These are phyloP conservation scores for Evernia prunastri DNA, from an alignment of 495 filamentous ascomycete species.

Conservation along the genomic window DNA sequence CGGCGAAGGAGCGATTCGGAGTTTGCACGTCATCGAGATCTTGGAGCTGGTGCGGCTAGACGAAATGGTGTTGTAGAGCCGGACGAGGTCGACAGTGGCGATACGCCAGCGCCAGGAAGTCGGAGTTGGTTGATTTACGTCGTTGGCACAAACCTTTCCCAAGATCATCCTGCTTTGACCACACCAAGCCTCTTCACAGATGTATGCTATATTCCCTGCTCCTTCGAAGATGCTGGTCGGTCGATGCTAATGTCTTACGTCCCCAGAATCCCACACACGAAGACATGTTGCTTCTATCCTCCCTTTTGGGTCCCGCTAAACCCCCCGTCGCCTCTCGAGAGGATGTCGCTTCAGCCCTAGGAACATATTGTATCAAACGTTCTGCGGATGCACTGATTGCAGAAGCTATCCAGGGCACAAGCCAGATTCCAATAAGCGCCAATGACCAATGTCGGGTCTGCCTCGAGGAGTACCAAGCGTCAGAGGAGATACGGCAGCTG, in stretches of 20 bases:
- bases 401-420: conserved; percentile 42
- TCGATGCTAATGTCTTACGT: background rate
- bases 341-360: conserved; percentile 60
- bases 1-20: conserved; percentile 58
- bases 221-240: background rate
- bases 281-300: conserved; percentile 70
- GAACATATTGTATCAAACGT: conserved; percentile 47
- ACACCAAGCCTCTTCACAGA: conserved; percentile 73
- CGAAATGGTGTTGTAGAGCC: conserved; percentile 64
- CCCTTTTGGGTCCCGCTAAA: conserved; percentile 66
- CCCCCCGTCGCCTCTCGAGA: conserved; percentile 64
- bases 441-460: conserved; percentile 67
- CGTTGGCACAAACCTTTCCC: conserved; percentile 67
- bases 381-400: conserved; percentile 46
- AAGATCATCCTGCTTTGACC: conserved; percentile 69
- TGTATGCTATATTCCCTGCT: conserved; percentile 35
- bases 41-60: conserved; percentile 56
- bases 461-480: conserved; percentile 61
- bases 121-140: conserved; percentile 78
- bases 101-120: conserved; percentile 42
- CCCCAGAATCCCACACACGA: conserved; percentile 66
- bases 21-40: conserved; percentile 50
- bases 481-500: conserved; percentile 57
- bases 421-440: conserved; percentile 44
- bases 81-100: conserved; percentile 55